Evolutionary conservation across 257 asterid genomes (phyloP), one percentile per base, ranked within the genome.

Genomic region (Przewalskia tangutica): DNA sequence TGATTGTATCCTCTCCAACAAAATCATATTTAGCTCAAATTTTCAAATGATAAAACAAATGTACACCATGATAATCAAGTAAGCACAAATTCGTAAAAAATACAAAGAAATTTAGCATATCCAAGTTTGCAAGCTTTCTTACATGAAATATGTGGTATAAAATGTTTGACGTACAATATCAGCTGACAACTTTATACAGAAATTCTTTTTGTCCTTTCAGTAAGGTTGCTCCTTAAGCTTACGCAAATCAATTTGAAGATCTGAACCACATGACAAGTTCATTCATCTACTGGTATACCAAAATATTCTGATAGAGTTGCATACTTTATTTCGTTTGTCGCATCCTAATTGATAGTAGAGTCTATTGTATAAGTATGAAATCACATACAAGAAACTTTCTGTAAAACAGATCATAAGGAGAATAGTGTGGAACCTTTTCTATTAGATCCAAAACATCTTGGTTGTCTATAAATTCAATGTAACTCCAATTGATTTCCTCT

Each of bases 361-460:
- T 71, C 79, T 20, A 48, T n/a, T 46, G 12, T 46, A 75, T 27
- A 75, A 27, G 62, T 50, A 50, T 13, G 44, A 75, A 11, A 48
- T 48, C 1, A 53, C 79, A 48, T 73, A 42, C 55, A 23, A 14
- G 59, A 73, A 73, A 73, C 55, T 18, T 18, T 48, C 40, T 23
- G 60, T 13, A 75, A 13, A 50, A 75, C 42, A 78, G 11, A 38
- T 44, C 18, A 75, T 32, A 42, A 62, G 54, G 44, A 55, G 70
- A 66, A 53, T 50, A 7, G 79, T 60, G 73, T 77, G 82, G 77
- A 81, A 93, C 99, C 99, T 96, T 94, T 91, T 96, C 99, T 82
- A 94, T 96, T 83, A 96, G 89, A 85, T 96, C 98, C 88, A 96
- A 84, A 85, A 96, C 99, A 91, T 96, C 99, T 86, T 96, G 99